Base-by-base conservation (phyloP, 805 yeast genomes). In the Blastobotrys muscicola region DNA sequence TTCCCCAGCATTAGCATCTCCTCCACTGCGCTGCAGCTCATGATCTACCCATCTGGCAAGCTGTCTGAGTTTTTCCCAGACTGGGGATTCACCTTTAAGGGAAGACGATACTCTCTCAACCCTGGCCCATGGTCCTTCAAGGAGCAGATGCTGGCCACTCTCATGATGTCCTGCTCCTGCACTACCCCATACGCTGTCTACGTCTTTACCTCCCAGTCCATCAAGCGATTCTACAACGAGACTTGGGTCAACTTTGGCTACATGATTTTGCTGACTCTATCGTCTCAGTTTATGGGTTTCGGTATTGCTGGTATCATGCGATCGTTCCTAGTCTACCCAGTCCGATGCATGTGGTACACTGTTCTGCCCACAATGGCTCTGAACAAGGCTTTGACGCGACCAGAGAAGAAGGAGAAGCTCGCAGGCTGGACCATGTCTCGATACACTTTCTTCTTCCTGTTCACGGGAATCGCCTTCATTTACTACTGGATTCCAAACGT, bases 241-340 rank as follows among this genome's bases (percentile, higher is more conserved):
- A 56, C 38, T 44, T 61, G 59, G 72, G 71, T 52, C 48, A 55
- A 36, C 13, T 38, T 43, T 12, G 50, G 60, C 43, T 76, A 71
- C 50, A 74, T 72, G 47, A 56, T 78, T 23, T 55, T 75, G 44
- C 62, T 76, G 33, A 70, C 71, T 33, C 64, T 75, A 57, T 69
- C 80, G 14, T 72, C 82, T 33, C 85, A 80, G 58, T 70, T 72
- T 59, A 63, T 80, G 49, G 85, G 85, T 20, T 78, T 78, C 53
- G 82, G 82, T 39, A 65, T 76, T 33, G 83, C 82, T 41, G 85
- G 85, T 12, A 43, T 80, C 41, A 65, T 75, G 30, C 68, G 81
- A 57, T 68, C 74, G 55, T 67, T 76, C 45, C 68, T 78, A 43
- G 79, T 80, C 33, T 72, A 75, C 50, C 80, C 84, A 9, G 71